These are phyloP conservation scores for Delitschia confertaspora DNA, from an alignment of 495 filamentous ascomycete species.

Conservation along the genomic window DNA sequence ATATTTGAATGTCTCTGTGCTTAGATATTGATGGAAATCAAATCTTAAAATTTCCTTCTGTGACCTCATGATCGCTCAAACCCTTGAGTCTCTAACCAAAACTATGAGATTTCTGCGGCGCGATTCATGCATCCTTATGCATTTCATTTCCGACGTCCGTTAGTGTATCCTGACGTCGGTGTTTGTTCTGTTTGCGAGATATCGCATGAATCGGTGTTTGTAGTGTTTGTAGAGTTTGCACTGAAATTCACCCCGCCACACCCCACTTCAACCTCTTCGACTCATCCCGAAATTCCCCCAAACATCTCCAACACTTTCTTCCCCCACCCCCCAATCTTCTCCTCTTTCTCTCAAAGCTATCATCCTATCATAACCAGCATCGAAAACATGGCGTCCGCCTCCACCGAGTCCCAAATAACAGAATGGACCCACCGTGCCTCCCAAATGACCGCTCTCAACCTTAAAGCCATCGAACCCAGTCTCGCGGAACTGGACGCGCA, in stretches of 20 bases:
- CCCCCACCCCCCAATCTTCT: background rate
- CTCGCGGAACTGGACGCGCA: slow-evolving; percentile 75
- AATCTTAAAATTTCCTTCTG: too few relatives aligned
- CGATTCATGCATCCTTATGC: too few relatives aligned
- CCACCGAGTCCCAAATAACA: slow-evolving; percentile 29
- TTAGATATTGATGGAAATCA: too few relatives aligned
- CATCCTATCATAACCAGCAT: background rate
- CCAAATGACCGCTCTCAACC: slow-evolving; percentile 53
- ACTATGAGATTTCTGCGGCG: too few relatives aligned
- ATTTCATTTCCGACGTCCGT: too few relatives aligned
- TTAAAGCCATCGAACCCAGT: slow-evolving; percentile 68
- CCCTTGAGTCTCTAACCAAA: too few relatives aligned
- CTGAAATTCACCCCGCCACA: background rate
- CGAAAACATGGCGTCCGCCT: background rate
- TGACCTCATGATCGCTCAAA: too few relatives aligned
- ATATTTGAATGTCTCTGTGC: too few relatives aligned
- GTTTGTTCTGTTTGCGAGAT: too few relatives aligned
- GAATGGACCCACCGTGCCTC: slow-evolving; percentile 50
- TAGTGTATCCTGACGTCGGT: too few relatives aligned
- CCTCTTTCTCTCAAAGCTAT: background rate
- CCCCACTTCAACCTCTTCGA: background rate
- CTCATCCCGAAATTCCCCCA: background rate
- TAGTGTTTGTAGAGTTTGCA: background rate
- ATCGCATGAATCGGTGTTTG: background rate
- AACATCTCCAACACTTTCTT: background rate